Percentiles rank a stretch among this genome's conserved stretches.
These are phyloP conservation scores for Entrophospora sp. DNA, from an alignment of 192 early-diverging fungal species.

Conservation along the genomic window DNA sequence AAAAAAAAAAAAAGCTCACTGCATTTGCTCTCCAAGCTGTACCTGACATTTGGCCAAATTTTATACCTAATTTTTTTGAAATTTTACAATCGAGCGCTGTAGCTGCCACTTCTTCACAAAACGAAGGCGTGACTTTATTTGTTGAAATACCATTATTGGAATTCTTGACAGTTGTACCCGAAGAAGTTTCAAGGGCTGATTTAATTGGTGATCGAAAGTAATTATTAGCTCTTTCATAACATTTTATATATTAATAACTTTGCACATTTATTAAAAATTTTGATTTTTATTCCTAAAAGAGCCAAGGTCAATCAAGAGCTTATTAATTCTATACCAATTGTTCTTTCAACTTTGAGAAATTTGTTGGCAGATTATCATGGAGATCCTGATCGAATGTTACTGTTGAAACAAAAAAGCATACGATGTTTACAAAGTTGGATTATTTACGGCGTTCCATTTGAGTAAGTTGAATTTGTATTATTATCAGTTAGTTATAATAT, in stretches of 20 bases:
- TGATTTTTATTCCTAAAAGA: neutral
- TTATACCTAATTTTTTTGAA: slow-evolving; percentile 34
- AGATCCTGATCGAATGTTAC: slow-evolving; percentile 12
- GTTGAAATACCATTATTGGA: slow-evolving; percentile 38
- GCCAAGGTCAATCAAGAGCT: slow-evolving; percentile 21
- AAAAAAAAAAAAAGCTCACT: slow-evolving; percentile 32
- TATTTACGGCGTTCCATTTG: slow-evolving; percentile 42
- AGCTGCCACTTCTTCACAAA: slow-evolving; percentile 1
- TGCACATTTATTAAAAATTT: neutral
- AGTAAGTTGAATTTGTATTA: slow-evolving; percentile 27
- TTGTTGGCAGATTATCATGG: slow-evolving; percentile 20
- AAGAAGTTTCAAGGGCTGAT: slow-evolving; percentile 41
- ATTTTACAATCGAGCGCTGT: slow-evolving; percentile 26
- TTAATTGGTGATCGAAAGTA: slow-evolving; percentile 39
- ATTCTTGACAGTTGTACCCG: slow-evolving; percentile 46
- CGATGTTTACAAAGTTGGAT: slow-evolving; percentile 48
- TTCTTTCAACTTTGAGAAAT: slow-evolving; percentile 22
- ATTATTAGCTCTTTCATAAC: neutral
- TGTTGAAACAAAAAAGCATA: slow-evolving; percentile 38
- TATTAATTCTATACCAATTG: slow-evolving; percentile 21
- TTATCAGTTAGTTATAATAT: too few relatives aligned
- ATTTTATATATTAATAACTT: neutral
- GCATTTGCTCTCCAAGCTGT: slow-evolving; percentile 38
- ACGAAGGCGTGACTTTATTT: neutral
- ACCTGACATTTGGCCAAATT: slow-evolving; percentile 41